Evolutionary conservation across 176 grass and related monocot species (phyloP).

Genomic region (Microstegium vimineum): DNA sequence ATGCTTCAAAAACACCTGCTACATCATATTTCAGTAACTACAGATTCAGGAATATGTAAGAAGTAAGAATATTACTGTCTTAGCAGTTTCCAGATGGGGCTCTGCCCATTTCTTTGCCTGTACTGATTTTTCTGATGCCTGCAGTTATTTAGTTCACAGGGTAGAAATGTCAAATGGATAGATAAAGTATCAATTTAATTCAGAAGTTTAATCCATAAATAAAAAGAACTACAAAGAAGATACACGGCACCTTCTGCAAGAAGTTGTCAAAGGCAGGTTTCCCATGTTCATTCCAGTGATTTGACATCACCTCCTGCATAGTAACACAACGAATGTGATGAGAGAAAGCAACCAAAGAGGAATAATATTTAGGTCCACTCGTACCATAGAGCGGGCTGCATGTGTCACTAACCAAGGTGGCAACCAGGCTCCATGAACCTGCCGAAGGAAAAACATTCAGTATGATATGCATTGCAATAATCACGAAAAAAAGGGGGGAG

Average conservation of each 20-base stretch:
- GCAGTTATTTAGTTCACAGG: neutral
- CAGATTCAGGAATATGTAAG: constrained; percentile 34
- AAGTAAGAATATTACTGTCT: constrained; percentile 35
- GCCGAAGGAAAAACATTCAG: constrained; percentile 8
- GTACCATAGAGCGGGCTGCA: constrained; percentile 47
- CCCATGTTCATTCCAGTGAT: too few relatives aligned
- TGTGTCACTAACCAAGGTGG: constrained; percentile 75
- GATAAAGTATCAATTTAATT: neutral
- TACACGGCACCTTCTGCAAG: too few relatives aligned
- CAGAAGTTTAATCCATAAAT: neutral
- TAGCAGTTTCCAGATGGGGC: constrained; percentile 62
- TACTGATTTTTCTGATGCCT: constrained; percentile 71
- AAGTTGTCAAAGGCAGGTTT: too few relatives aligned
- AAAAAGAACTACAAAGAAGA: neutral
- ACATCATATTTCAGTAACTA: constrained; percentile 21
- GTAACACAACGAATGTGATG: too few relatives aligned
- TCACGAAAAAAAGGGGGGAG: neutral
- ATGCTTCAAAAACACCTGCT: constrained; percentile 7
- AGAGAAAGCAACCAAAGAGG: constrained; percentile 26
- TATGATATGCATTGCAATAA: neutral
- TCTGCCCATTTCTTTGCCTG: constrained; percentile 68
- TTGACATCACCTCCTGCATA: too few relatives aligned
- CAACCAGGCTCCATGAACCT: constrained; percentile 90
- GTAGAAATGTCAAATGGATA: too few relatives aligned
- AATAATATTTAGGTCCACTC: constrained; percentile 12